Evolutionary conservation across 179 eudicot genomes (phyloP).

Genomic region (Amaranthus tricolor): DNA sequence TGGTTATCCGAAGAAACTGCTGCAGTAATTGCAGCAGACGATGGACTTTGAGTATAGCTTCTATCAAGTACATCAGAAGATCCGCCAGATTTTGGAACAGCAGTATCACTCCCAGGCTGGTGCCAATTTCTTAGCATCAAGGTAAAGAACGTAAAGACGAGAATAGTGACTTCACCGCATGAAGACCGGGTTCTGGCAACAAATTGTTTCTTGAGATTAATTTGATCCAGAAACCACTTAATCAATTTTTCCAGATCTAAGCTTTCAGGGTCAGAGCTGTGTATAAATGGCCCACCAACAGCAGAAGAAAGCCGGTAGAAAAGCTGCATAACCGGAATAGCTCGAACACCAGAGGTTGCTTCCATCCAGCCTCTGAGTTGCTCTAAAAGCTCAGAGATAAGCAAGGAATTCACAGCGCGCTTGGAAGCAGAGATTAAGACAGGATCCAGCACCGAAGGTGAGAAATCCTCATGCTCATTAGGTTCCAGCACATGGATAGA

Average conservation of each 20-base stretch:
- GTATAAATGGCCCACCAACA: constrained; percentile 95
- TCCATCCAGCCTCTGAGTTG: constrained; percentile 97
- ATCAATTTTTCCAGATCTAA: constrained; percentile 83
- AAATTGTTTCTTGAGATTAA: constrained; percentile 68
- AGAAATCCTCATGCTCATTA: constrained; percentile 71
- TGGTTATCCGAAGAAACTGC: constrained; percentile 52
- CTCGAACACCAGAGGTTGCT: constrained; percentile 77
- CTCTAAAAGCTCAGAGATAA: constrained; percentile 83
- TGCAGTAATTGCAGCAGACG: constrained; percentile 38
- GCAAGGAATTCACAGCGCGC: constrained; percentile 88
- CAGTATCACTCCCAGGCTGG: constrained; percentile 88
- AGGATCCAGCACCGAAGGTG: constrained; percentile 69
- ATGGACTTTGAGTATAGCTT: constrained; percentile 38
- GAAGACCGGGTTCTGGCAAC: constrained; percentile 67
- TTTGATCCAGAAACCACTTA: constrained; percentile 92
- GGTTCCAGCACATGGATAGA: constrained; percentile 84
- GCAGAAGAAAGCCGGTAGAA: constrained; percentile 94
- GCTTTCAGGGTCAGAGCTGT: constrained; percentile 68
- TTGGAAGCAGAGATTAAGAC: constrained; percentile 96
- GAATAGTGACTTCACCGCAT: constrained; percentile 83
- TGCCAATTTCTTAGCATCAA: constrained; percentile 98
- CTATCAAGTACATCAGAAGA: constrained; percentile 66
- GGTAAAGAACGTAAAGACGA: constrained; percentile 96
- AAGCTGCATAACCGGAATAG: constrained; percentile 97
- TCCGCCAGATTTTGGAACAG: constrained; percentile 63